Conservation (phyloP, 2,329 filamentous ascomycete species). For the Neobulgaria alba region DNA sequence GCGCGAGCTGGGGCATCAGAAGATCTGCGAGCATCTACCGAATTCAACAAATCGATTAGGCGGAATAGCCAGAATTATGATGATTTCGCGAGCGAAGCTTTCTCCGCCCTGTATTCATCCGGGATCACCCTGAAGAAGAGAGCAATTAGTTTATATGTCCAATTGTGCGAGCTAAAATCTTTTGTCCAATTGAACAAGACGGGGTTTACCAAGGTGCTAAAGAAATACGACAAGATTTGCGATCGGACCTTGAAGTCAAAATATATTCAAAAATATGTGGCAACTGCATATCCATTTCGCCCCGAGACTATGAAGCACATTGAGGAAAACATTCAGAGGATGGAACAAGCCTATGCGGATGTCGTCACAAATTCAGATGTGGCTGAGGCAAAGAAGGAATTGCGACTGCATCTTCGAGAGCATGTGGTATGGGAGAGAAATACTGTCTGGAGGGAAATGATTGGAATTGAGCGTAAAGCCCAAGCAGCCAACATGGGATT, state of each 20-base stretch:
- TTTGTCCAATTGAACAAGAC: conserved; percentile 95
- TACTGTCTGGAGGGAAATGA: conserved; percentile 98
- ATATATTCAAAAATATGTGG: conserved; percentile 69
- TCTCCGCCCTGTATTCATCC: conserved; percentile 57
- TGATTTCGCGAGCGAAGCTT: conserved; percentile 69
- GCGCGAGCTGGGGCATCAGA: conserved; percentile 26
- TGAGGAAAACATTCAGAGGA: conserved; percentile 60
- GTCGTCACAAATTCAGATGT: conserved; percentile 77
- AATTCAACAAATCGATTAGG: conserved; percentile 49
- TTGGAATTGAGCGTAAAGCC: conserved; percentile 90
- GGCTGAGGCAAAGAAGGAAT: conserved; percentile 68
- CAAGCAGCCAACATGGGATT: conserved; percentile 88
- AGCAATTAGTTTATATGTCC: conserved; percentile 78
- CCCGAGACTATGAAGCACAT: conserved; percentile 61
- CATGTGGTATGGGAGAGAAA: conserved; percentile 99
- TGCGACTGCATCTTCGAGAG: conserved; percentile 84
- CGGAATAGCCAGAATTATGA: conserved; percentile 61
- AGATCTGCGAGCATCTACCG: conserved; percentile 55
- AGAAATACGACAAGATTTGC: conserved; percentile 97
- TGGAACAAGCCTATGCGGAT: conserved; percentile 74
- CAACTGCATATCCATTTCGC: conserved; percentile 74
- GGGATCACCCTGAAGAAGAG: conserved; percentile 89
- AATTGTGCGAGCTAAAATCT: conserved; percentile 89
- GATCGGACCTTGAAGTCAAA: conserved; percentile 69
- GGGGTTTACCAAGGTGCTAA: conserved; percentile 90